A percentile compares a stretch with the other conserved stretches of the same genome.
Evolutionary conservation across 139 green algal genomes (phyloP).

Genomic region (Zygnema cylindricum): DNA sequence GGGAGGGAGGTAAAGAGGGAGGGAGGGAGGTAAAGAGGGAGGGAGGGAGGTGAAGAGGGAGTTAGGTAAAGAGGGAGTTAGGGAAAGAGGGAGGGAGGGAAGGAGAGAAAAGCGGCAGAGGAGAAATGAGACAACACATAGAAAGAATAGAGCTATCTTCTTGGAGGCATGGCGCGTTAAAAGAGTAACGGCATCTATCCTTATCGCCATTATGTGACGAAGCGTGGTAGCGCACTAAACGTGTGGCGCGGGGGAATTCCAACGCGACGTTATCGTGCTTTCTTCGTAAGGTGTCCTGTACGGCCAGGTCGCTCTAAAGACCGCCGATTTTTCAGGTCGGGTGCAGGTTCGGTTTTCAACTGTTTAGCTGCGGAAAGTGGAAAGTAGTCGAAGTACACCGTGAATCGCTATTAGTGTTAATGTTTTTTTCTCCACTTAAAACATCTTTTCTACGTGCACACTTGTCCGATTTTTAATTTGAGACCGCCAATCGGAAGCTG

Average conservation of each 20-base stretch:
- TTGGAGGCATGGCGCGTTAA: background rate
- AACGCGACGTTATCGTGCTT: background rate
- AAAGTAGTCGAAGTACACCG: too few relatives aligned
- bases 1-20: conserved; percentile 16
- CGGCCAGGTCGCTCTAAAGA: too few relatives aligned
- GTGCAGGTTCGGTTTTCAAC: background rate
- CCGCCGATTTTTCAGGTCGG: background rate
- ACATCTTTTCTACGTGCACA: too few relatives aligned
- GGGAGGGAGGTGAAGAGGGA: conserved; percentile 8
- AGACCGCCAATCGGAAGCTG: too few relatives aligned
- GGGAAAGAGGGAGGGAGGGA: background rate
- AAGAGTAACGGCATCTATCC: background rate
- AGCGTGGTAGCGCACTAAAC: too few relatives aligned
- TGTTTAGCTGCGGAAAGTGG: background rate
- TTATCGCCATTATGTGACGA: background rate
- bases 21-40: background rate
- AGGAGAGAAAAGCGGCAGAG: background rate
- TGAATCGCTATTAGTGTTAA: too few relatives aligned
- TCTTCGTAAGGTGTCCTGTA: background rate
- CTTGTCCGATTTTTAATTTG: too few relatives aligned
- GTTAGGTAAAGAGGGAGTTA: background rate
- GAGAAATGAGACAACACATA: too few relatives aligned
- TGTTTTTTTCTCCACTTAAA: too few relatives aligned
- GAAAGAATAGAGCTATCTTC: too few relatives aligned
- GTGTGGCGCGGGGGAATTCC: background rate